These are phyloP conservation scores for Cytidiella melzeri DNA, from an alignment of 768 basidiomycete genomes.

Conservation along the genomic window DNA sequence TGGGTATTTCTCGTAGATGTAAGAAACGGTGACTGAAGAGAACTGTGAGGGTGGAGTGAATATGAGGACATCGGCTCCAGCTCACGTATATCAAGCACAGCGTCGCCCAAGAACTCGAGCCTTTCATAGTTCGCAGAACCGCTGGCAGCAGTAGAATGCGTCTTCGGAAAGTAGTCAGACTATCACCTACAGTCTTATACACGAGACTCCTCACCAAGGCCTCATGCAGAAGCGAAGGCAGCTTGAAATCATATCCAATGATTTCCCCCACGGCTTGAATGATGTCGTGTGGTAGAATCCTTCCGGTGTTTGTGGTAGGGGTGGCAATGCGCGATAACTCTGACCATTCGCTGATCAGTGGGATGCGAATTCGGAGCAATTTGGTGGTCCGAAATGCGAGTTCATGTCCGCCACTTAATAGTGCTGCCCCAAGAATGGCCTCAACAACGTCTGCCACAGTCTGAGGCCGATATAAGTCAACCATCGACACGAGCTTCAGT, in stretches of 20 bases:
- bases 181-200: background rate
- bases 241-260: constrained; percentile 55
- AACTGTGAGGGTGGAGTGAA: background rate
- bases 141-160: constrained; percentile 47
- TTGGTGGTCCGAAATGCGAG: constrained; percentile 59
- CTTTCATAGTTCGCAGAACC: constrained; percentile 54
- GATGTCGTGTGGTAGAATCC: constrained; percentile 17
- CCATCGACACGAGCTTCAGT: constrained; percentile 5
- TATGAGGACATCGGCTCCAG: constrained; percentile 1
- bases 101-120: constrained; percentile 83
- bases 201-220: constrained; percentile 51
- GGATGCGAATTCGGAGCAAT: constrained; percentile 59
- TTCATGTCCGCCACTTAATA: constrained; percentile 65
- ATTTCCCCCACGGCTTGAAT: constrained; percentile 55
- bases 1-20: constrained; percentile 61
- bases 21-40: constrained; percentile 61
- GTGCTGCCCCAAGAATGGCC: constrained; percentile 80
- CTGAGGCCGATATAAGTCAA: constrained; percentile 31
- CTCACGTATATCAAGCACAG: constrained; percentile 78
- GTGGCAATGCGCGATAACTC: constrained; percentile 51
- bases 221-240: constrained; percentile 60
- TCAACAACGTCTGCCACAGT: constrained; percentile 81
- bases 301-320: constrained; percentile 11
- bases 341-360: constrained; percentile 59
- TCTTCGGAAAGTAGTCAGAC: constrained; percentile 38